phyloP scores from a whole-genome alignment of 495 filamentous ascomycete species.

The Penicillium coffeae region DNA sequence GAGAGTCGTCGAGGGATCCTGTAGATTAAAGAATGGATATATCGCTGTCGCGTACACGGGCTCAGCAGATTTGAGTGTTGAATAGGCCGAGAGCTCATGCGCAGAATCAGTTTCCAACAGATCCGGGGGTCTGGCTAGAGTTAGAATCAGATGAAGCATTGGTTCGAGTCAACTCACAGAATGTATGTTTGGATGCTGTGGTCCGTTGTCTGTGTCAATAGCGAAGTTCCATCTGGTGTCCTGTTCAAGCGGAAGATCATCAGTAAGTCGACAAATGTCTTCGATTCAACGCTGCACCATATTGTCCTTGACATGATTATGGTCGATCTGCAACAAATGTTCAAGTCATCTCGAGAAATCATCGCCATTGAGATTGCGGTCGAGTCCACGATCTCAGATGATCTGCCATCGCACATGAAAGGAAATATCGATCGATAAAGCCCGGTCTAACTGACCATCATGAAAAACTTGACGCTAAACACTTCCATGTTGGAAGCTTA shows the following conservation, averaged over 20 bases:
- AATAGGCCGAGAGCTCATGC: constrained; percentile 56
- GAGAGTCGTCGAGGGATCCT: constrained; percentile 61
- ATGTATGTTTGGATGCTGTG: constrained; percentile 68
- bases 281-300: too few relatives aligned
- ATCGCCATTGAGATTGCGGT: too few relatives aligned
- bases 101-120: constrained; percentile 57
- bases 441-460: too few relatives aligned
- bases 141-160: not conserved
- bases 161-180: constrained; percentile 41
- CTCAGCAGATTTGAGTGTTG: constrained; percentile 56
- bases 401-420: too few relatives aligned
- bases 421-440: too few relatives aligned
- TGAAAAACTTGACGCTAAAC: too few relatives aligned
- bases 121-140: constrained; percentile 49
- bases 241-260: constrained; percentile 27
- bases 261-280: too few relatives aligned
- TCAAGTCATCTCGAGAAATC: too few relatives aligned
- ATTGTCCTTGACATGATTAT: too few relatives aligned
- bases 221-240: constrained; percentile 77
- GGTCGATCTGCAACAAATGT: too few relatives aligned
- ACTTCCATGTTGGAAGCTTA: too few relatives aligned
- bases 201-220: constrained; percentile 70
- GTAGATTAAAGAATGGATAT: constrained; percentile 69
- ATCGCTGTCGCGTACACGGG: constrained; percentile 67
- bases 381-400: too few relatives aligned